Evolutionary conservation across 1,139 yeast genomes (phyloP), one percentile per base, ranked within the genome.

Genomic region (Zygosaccharomyces pseudobailii): DNA sequence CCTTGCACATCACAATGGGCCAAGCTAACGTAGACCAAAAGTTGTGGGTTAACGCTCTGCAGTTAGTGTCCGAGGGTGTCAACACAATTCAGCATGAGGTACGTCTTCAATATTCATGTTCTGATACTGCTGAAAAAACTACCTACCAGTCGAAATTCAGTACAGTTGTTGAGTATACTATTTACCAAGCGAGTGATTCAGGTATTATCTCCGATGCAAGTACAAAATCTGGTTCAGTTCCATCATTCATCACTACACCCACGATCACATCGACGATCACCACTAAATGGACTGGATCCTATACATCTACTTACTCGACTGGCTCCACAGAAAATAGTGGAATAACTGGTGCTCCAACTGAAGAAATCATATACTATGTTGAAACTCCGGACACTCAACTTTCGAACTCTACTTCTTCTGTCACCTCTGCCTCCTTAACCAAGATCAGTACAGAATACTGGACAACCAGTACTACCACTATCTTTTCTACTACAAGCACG

Each of bases 41-140:
- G 39, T 36, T 63, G 7, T 62, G 62, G 59, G 52, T 61, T 8
- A 62, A 63, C 43, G 66, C 59, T 7, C 40, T 61, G n/a, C 67
- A 63, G 47, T 32, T 45, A 5, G 43, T 61, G 9, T 50, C 53
- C 6, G 50, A 34, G 3, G 61, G 59, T 13, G 38, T 35, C 10
- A 58, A 56, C 25, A 55, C 56, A 5, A 43, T 62, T 23, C 48
- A 49, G 20, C 64, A 63, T 42, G 54, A 52, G n/a, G 46, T 62
- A 20, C 47, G 44, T 24, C 38, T 56, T 20, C 53, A 52, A 7
- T 56, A 55, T 32, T 53, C 62, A 2, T 67, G 71, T 47, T 49
- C 61, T 36, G 56, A 58, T 31, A 56, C 62, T 10, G 41, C 44
- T 20, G 43, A 53, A 30, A 55, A 54, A 17, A 58, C 52, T n/a